Evolutionary conservation across 805 yeast species (phyloP).

Genomic region (Candida maltosa): DNA sequence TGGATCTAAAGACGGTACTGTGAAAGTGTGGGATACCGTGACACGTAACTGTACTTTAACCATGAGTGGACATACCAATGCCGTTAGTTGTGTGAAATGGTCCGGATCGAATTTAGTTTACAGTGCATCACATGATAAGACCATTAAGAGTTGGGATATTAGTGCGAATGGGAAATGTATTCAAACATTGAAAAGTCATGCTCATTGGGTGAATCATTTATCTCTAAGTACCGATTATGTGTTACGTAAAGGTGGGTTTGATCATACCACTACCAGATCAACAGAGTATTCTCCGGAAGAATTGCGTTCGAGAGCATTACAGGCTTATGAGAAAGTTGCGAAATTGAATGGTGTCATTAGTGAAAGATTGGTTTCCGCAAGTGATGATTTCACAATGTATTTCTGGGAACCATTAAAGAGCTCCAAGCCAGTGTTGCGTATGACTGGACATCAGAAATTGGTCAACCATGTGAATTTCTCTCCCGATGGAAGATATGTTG

Average conservation of each 20-base stretch:
- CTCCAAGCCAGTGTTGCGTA: conserved; percentile 80
- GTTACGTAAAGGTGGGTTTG: conserved; percentile 83
- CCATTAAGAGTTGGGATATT: conserved; percentile 89
- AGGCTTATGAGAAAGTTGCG: conserved; percentile 61
- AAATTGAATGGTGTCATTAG: conserved; percentile 48
- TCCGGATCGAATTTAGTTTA: conserved; percentile 84
- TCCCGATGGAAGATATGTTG: conserved; percentile 89
- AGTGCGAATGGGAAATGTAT: conserved; percentile 68
- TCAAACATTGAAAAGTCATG: conserved; percentile 81
- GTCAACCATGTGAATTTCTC: conserved; percentile 95
- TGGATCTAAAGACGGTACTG: conserved; percentile 88
- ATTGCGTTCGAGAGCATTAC: conserved; percentile 48
- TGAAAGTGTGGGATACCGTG: conserved; percentile 84
- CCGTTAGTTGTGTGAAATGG: conserved; percentile 97
- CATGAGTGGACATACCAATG: conserved; percentile 80
- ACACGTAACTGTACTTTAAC: conserved; percentile 64
- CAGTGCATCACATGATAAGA: conserved; percentile 91
- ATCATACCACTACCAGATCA: conserved; percentile 55
- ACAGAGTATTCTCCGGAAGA: conserved; percentile 19
- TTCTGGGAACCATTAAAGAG: conserved; percentile 88
- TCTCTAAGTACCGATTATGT: conserved; percentile 89
- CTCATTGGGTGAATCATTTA: conserved; percentile 97
- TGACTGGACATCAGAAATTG: conserved; percentile 97
- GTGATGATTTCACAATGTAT: conserved; percentile 97
- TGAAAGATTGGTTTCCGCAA: conserved; percentile 89